Evolutionary conservation across 441 rosid species (phyloP).

Genomic region (Eruca vesicaria): DNA sequence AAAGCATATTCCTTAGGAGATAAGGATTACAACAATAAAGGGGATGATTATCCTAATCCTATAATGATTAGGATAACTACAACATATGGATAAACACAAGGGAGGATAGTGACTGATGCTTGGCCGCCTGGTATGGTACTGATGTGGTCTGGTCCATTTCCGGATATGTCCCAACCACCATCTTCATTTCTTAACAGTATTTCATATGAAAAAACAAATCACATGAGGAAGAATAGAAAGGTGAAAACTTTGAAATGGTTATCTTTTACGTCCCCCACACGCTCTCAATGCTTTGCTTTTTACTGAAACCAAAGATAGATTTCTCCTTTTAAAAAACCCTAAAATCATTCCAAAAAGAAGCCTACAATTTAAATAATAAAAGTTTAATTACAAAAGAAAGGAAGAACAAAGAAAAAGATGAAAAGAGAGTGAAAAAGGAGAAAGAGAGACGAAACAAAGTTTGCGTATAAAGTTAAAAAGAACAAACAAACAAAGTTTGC

Average conservation of each 20-base stretch:
- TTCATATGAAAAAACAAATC: not conserved
- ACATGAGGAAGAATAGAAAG: conserved; percentile 37
- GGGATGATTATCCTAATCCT: too few relatives aligned
- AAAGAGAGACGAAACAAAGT: conserved; percentile 32
- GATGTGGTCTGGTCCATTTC: too few relatives aligned
- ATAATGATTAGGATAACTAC: too few relatives aligned
- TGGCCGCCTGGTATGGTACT: too few relatives aligned
- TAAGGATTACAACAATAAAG: too few relatives aligned
- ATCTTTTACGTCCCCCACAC: conserved; percentile 35
- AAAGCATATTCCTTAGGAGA: too few relatives aligned
- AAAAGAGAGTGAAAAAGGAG: conserved; percentile 20
- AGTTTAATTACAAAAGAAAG: conserved; percentile 18
- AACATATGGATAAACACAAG: too few relatives aligned
- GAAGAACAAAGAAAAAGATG: conserved; percentile 34
- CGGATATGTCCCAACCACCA: too few relatives aligned
- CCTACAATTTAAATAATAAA: not conserved
- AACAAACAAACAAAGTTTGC: too few relatives aligned
- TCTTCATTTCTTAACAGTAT: too few relatives aligned
- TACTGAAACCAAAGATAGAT: conserved; percentile 37
- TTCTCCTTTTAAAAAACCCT: conserved; percentile 30
- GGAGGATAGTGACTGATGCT: too few relatives aligned
- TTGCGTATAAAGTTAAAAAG: too few relatives aligned
- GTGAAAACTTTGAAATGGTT: conserved; percentile 42
- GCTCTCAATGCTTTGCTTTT: conserved; percentile 33
- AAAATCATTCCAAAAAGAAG: conserved; percentile 37